Conservation (phyloP, 441 rosid species). For the Aquilaria agallochum region DNA sequence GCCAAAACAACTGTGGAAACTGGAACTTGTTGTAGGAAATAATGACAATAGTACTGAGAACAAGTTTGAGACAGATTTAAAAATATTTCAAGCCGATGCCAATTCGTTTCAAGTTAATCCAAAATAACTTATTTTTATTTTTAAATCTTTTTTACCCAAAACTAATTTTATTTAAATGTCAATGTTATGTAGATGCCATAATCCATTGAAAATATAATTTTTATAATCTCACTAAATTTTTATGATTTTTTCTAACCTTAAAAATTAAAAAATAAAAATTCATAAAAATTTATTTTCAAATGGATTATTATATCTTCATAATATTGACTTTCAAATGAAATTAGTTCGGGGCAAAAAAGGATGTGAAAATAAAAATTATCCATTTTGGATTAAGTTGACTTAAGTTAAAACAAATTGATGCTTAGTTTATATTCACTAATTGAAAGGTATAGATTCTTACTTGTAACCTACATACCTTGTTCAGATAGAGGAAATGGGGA, state of each 20-base stretch:
- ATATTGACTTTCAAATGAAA: background rate
- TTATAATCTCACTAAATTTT: background rate
- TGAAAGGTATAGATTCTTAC: no score
- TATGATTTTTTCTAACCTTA: background rate
- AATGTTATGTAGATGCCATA: no score
- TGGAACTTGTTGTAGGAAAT: background rate
- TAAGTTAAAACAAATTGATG: no score
- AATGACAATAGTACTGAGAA: background rate
- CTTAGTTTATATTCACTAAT: no score
- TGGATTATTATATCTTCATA: background rate
- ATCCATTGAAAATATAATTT: no score
- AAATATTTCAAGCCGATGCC: no score
- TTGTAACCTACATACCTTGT: slow-evolving; percentile 37
- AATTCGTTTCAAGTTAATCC: background rate
- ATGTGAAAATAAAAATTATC: no score
- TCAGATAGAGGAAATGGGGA: slow-evolving; percentile 24
- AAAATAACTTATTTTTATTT: no score
- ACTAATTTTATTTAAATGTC: no score
- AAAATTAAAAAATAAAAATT: slow-evolving; percentile 3
- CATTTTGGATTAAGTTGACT: no score
- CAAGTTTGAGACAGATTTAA: background rate
- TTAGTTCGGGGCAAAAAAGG: no score
- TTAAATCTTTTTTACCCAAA: no score
- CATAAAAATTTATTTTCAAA: background rate
- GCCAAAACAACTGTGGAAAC: slow-evolving; percentile 1